Evolutionary conservation across 306 rosid genomes (phyloP), one percentile per base, ranked within the genome.

Genomic region (Neltuma alba): DNA sequence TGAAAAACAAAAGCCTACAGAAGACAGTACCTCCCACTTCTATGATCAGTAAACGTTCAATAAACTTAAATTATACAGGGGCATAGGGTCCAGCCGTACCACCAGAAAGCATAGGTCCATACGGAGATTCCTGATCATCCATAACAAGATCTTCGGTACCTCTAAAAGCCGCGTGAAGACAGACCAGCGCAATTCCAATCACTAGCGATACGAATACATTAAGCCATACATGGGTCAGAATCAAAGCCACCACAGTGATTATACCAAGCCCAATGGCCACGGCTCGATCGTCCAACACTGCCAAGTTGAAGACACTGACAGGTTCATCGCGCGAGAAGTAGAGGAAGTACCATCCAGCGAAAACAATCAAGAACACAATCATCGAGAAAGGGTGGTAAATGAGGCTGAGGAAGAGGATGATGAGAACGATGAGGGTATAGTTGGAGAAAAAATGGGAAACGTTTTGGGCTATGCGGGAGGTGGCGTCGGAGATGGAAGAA

Each of bases 81-180:
- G 83, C 65, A 65, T 90, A 92, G 4, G 86, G 79, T 81, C 97
- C 94, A 12, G 50, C 73, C 12, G 69, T 36, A 62, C 52, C 31
- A 18, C 84, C 88, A 7, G 81, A 28, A 1, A 92, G 81, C 86
- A 86, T 72, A 76, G 88, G 76, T 0, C 90, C 97, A 63, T 90
- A 92, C 0, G 94, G 97, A 0, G 92, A 90, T 60, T 90, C 90
- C 4, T 77, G 85, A 23, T 90, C 92, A 42, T 86, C 97, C 72
- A 57, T 81, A 7, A 87, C 87, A 25, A 88, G 90, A 6, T 81
- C 94, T 28, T 92, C 97, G 0, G 90, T 88, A 11, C 86, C 78
- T 83, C 91, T 84, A 25, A 90, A 60, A 27, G 76, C 90, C 0
- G 85, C 91, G 25, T 90, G 97, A 27, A 90, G 7, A 34, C 62